Percentiles rank a stretch among this genome's conserved stretches.
These are phyloP conservation scores for Hypsizygus marmoreus DNA, from an alignment of 768 basidiomycete species.

Conservation along the genomic window DNA sequence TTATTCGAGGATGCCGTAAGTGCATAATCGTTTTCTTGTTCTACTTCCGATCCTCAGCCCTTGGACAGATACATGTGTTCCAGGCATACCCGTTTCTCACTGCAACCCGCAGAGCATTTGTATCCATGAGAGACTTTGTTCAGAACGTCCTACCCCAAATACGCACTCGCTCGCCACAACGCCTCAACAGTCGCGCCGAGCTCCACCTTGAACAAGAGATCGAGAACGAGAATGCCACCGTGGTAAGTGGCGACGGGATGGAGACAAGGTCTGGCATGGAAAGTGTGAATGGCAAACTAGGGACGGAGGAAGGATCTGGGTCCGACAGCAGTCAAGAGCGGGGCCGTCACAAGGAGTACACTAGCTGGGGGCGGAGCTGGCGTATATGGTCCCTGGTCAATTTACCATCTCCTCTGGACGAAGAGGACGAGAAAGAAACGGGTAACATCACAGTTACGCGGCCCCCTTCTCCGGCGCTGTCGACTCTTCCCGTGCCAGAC, in stretches of 20 bases:
- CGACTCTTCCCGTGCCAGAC: slow-evolving; percentile 4
- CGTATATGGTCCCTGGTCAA: slow-evolving; percentile 24
- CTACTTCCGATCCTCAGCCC: not conserved
- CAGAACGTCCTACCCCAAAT: slow-evolving; percentile 55
- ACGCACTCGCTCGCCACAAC: slow-evolving; percentile 50
- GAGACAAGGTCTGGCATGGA: slow-evolving; percentile 46
- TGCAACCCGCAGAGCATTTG: slow-evolving; percentile 63
- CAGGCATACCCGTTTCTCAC: slow-evolving; percentile 84
- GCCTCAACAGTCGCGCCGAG: slow-evolving; percentile 57
- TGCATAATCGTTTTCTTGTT: no score
- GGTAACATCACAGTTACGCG: slow-evolving; percentile 6
- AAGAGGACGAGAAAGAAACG: slow-evolving; percentile 19
- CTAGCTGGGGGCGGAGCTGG: slow-evolving; percentile 19
- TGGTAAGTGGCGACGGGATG: slow-evolving; percentile 77
- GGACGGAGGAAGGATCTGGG: slow-evolving; percentile 14
- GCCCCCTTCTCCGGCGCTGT: slow-evolving; percentile 12
- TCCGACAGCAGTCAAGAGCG: slow-evolving; percentile 15
- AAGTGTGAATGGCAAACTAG: slow-evolving; percentile 41
- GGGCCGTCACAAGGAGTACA: slow-evolving; percentile 11
- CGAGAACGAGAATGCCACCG: slow-evolving; percentile 60
- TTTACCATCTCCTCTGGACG: slow-evolving; percentile 19
- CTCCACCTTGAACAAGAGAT: slow-evolving; percentile 69
- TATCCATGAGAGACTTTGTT: slow-evolving; percentile 72
- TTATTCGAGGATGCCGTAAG: slow-evolving; percentile 88
- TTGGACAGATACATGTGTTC: slow-evolving; percentile 80